These are phyloP conservation scores for Ceriops zippeliana DNA, from an alignment of 345 rosid genomes.

Conservation along the genomic window DNA sequence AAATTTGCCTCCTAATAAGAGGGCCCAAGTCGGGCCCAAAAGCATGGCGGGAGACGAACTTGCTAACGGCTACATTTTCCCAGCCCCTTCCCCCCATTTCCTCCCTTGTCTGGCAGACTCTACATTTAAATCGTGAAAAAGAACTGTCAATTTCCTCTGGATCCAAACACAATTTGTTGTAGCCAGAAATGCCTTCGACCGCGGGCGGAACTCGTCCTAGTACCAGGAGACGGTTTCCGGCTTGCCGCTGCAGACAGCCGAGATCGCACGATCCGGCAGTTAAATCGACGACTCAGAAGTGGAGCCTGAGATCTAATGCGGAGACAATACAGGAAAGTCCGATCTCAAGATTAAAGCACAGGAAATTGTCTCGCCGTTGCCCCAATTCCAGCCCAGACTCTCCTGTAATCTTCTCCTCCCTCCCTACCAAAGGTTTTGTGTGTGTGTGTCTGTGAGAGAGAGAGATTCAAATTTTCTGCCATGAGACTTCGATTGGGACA, in stretches of 20 bases:
- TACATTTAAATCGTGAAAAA: neutral
- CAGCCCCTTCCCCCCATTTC: too few species aligned
- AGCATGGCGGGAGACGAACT: conserved; percentile 33
- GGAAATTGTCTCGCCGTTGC: conserved; percentile 53
- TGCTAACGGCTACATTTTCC: conserved; percentile 28
- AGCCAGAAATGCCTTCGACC: conserved; percentile 52
- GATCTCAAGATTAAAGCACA: conserved; percentile 30
- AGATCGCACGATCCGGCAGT: conserved; percentile 27
- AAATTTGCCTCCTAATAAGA: too few species aligned
- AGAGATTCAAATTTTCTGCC: too few species aligned
- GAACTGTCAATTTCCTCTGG: neutral
- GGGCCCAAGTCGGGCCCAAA: conserved; percentile 3
- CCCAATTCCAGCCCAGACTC: conserved; percentile 31
- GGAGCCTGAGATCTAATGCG: conserved; percentile 23
- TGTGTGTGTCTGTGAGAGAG: too few species aligned
- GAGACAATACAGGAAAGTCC: neutral
- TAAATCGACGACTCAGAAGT: conserved; percentile 45
- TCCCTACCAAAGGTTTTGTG: too few species aligned
- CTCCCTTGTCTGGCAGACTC: too few species aligned
- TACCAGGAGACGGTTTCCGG: conserved; percentile 24
- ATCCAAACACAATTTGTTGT: neutral
- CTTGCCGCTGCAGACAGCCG: conserved; percentile 28
- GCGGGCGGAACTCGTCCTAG: conserved; percentile 43
- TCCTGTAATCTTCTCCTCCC: neutral
- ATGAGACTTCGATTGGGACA: neutral